phyloP scores from a whole-genome alignment of 2,329 filamentous ascomycete genomes.

The Claviceps paspali region DNA sequence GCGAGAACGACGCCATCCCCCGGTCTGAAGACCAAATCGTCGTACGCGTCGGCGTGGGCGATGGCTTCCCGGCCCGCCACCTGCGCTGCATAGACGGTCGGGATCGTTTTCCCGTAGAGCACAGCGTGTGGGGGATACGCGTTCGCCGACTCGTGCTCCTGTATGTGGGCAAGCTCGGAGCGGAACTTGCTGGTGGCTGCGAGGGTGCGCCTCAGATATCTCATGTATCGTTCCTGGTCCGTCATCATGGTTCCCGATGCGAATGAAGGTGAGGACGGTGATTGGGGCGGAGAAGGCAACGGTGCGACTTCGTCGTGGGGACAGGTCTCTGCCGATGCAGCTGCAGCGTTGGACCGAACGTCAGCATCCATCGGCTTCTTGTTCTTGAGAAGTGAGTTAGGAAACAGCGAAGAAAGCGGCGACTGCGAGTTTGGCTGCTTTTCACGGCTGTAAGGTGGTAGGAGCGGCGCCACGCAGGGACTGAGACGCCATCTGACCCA shows the following conservation, averaged over 20 bases:
- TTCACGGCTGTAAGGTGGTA: slow-evolving; percentile 38
- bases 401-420: slow-evolving; percentile 33
- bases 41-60: slow-evolving; percentile 61
- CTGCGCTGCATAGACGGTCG: slow-evolving; percentile 69
- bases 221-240: slow-evolving; percentile 22
- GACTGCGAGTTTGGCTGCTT: slow-evolving; percentile 17
- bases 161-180: slow-evolving; percentile 48
- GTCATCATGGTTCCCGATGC: slow-evolving; percentile 6
- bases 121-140: slow-evolving; percentile 67
- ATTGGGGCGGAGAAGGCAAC: slow-evolving; percentile 9
- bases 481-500: slow-evolving; percentile 71
- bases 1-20: slow-evolving; percentile 85
- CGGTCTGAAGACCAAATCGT: slow-evolving; percentile 71
- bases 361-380: slow-evolving; percentile 1
- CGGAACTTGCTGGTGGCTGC: slow-evolving; percentile 61
- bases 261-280: slow-evolving; percentile 6
- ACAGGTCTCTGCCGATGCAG: slow-evolving; percentile 5
- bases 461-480: slow-evolving; percentile 55
- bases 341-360: slow-evolving; percentile 3
- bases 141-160: slow-evolving; percentile 47
- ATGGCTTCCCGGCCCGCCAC: slow-evolving; percentile 63
- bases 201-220: slow-evolving; percentile 64
- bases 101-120: slow-evolving; percentile 74
- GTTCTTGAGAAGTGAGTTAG: slow-evolving; percentile 21
- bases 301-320: slow-evolving; percentile 5